Conservation (phyloP, 1,139 yeast species). For the Saccharomyces hybrid region DNA sequence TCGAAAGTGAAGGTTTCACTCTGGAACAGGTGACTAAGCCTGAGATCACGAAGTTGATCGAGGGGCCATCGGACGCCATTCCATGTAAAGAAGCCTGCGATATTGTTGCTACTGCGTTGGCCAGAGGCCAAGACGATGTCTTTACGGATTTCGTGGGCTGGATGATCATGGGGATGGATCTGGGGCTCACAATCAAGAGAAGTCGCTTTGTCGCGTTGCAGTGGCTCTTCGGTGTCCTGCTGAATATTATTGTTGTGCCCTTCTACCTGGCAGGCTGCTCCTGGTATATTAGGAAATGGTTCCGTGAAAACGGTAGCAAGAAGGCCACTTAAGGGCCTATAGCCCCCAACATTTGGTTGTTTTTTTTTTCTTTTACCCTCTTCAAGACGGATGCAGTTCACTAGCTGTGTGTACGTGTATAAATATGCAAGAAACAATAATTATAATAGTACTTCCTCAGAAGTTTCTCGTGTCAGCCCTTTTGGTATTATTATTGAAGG, state of each 20-base stretch:
- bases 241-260: slow-evolving; percentile 50
- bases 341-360: not conserved
- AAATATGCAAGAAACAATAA: not conserved
- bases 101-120: slow-evolving; percentile 48
- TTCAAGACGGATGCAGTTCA: not conserved
- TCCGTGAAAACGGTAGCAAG: slow-evolving; percentile 26
- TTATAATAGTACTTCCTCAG: not conserved
- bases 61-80: slow-evolving; percentile 75
- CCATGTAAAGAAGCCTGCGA: slow-evolving; percentile 60
- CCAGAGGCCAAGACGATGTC: slow-evolving; percentile 62
- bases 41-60: slow-evolving; percentile 67
- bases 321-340: slow-evolving; percentile 1
- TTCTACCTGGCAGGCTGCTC: slow-evolving; percentile 48
- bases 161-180: slow-evolving; percentile 58
- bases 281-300: slow-evolving; percentile 48
- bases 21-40: slow-evolving; percentile 85
- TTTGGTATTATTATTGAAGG: not conserved
- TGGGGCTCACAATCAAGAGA: slow-evolving; percentile 56
- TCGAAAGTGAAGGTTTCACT: slow-evolving; percentile 76
- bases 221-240: slow-evolving; percentile 26
- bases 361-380: not conserved
- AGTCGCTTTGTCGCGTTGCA: slow-evolving; percentile 53
- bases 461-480: not conserved
- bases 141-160: slow-evolving; percentile 85
- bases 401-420: not conserved